phyloP scores from a whole-genome alignment of 257 asterid genomes.

The Gentiana straminea region DNA sequence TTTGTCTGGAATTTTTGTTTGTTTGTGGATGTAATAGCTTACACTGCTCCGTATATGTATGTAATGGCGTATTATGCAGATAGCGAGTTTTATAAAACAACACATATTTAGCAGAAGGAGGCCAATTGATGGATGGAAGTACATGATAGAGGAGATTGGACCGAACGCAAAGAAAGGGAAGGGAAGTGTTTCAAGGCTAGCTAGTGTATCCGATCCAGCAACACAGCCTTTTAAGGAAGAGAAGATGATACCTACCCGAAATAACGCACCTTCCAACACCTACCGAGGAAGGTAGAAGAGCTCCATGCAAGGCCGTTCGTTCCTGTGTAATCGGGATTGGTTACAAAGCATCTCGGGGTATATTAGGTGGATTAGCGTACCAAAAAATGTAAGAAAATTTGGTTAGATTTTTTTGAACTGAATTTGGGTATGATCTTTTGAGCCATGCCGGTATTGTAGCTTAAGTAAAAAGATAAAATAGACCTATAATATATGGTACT shows the following conservation, averaged over 20 bases:
- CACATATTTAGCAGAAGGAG: conserved; percentile 49
- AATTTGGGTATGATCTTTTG: no score
- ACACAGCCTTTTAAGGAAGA: conserved; percentile 81
- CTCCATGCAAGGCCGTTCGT: neutral
- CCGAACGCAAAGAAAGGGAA: conserved; percentile 80
- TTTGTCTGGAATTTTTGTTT: neutral
- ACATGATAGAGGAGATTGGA: conserved; percentile 89
- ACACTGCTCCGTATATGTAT: neutral
- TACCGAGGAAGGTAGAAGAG: conserved; percentile 11
- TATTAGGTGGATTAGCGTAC: no score
- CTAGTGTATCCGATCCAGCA: conserved; percentile 71
- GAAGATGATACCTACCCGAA: conserved; percentile 16
- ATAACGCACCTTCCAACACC: neutral
- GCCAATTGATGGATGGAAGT: conserved; percentile 93
- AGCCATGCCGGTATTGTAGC: no score
- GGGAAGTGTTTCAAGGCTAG: conserved; percentile 69
- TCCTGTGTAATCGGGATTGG: no score
- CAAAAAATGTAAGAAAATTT: no score
- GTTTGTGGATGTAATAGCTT: neutral
- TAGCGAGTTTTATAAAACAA: conserved; percentile 80
- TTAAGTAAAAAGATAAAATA: no score
- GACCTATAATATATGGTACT: no score
- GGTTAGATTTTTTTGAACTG: no score
- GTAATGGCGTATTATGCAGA: conserved; percentile 26
- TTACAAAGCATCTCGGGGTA: no score